Base-by-base conservation (phyloP, 805 yeast genomes). In the Kodamaea kaohsiungensis region DNA sequence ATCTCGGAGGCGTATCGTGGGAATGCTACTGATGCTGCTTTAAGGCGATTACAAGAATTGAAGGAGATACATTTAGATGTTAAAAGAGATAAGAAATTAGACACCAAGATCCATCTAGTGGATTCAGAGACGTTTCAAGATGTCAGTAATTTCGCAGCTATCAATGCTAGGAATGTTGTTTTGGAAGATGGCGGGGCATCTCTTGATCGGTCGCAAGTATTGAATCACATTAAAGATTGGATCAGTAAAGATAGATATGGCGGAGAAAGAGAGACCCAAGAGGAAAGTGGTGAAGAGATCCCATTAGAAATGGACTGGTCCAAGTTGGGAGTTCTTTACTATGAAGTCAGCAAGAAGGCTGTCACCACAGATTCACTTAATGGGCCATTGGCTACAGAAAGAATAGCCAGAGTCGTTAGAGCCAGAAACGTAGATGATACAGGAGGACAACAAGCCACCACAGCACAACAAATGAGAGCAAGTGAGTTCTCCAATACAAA, bases 311-410 rank as follows among this genome's bases (percentile, higher is more conserved):
- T 76, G 58, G 79, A 87, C 63, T 87, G 92, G 90, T 66, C 80
- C 39, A 72, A 75, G 50, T 64, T 87, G 19, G 92, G 91, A 0
- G 66, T 80, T 1, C 63, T 84, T 30, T 82, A 76, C 58, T 70
- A 78, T 56, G 67, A 75, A 56, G 63, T 78, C 35, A 80, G 87
- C 53, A 64, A 64, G 2, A 75, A 78, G 49, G 77, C 88, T 0
- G 67, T 77, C 0, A 78, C 83, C 0, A 70, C 77, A 17, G 88
- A 86, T 57, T 89, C 87, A 63, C 67, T 90, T 56, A 71, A 85
- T 52, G 96, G 96, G 0, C 91, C 96, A 0, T 70, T 89, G 43
- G 83, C 81, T 15, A 73, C 86, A 1, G 87, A 86, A 58, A 79
- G 81, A 57, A 82, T 79, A 60, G 69, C 65, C n/a, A 61, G 73